Base-by-base conservation (phyloP, 768 basidiomycete species). In the Hypholoma sublateritium region DNA sequence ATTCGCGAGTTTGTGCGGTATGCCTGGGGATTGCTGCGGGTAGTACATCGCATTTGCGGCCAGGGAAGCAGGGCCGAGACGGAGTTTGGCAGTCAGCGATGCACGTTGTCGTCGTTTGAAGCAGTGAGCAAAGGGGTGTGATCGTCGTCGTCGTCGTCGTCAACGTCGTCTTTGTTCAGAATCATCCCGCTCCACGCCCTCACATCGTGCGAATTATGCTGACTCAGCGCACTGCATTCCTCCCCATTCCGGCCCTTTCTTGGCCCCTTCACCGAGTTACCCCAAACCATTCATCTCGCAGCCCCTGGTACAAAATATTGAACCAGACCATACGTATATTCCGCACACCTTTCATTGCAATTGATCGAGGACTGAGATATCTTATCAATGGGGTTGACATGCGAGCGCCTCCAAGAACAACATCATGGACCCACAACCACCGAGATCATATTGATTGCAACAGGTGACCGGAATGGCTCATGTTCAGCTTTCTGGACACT, bases 21-120 rank as follows among this genome's bases (percentile, higher is more conserved):
- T 85, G 68, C 84, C 88, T 68, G 90, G 89, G 62, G 90, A 91
- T 72, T 89, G 89, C 69, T 90, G 89, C 67, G 89, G 80, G 73
- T 89, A 92, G 77, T 89, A 92, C 89, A 92, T 92, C 74, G 76
- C 78, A 80, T 79, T 72, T 65, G 74, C 67, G 65, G 61, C 66
- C 61, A 59, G 64, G 63, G 58, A 62, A 52, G 54, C 58, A 57
- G 61, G 62, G 45, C 56, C 24, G 51, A 53, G 50, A 52, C n/a
- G 49, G 53, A 56, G 44, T n/a, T n/a, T 49, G 34, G 44, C 28
- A 14, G 43, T 45, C 22, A 9, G 41, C 21, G 24, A 9, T 7
- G 11, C 22, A 25, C 50, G 56, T 53, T 36, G 19, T 62, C 55
- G 63, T 60, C 59, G 67, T 60, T 14, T 47, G 21, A 34, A 37